A percentile compares a stretch with the other conserved stretches of the same genome.
Conservation (phyloP, 106 monocot species). For the Hemerocallis citrina region DNA sequence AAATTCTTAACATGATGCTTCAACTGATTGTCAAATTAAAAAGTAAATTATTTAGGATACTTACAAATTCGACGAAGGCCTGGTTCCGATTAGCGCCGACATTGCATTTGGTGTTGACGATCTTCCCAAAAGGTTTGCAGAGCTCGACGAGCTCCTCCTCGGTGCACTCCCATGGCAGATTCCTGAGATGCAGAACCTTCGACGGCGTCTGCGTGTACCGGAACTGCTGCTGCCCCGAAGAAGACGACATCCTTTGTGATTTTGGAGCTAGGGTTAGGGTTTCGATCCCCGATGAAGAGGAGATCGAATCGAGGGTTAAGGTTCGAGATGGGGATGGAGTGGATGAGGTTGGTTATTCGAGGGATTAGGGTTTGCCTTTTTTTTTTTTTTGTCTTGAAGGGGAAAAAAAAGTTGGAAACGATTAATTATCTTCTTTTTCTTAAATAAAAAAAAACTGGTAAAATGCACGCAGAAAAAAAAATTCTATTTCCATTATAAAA, state of each 20-base stretch:
- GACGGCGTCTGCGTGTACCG: slow-evolving; percentile 93
- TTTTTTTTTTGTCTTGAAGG: too few species aligned
- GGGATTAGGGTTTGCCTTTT: too few species aligned
- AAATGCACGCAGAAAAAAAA: too few species aligned
- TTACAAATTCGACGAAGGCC: slow-evolving; percentile 90
- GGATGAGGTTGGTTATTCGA: too few species aligned
- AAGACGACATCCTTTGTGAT: slow-evolving; percentile 32
- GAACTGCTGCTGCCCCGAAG: slow-evolving; percentile 65
- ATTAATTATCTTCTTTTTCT: too few species aligned
- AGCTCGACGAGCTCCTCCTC: slow-evolving; percentile 89
- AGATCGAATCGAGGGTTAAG: not conserved
- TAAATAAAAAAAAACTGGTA: too few species aligned
- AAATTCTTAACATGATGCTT: not conserved
- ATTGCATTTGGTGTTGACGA: slow-evolving; percentile 90
- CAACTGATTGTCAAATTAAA: not conserved
- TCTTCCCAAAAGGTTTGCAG: slow-evolving; percentile 82
- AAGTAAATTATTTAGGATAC: slow-evolving; percentile 1
- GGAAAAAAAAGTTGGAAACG: too few species aligned
- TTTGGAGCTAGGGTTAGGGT: slow-evolving; percentile 7
- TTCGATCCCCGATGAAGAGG: not conserved
- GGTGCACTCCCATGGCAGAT: slow-evolving; percentile 89
- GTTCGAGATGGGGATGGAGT: not conserved
- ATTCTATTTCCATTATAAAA: too few species aligned
- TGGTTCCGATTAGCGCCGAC: slow-evolving; percentile 92
- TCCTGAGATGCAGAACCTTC: slow-evolving; percentile 86